A percentile compares a stretch with the other conserved stretches of the same genome.
phyloP scores from a whole-genome alignment of 495 filamentous ascomycete genomes.

The Ramalina intermedia region DNA sequence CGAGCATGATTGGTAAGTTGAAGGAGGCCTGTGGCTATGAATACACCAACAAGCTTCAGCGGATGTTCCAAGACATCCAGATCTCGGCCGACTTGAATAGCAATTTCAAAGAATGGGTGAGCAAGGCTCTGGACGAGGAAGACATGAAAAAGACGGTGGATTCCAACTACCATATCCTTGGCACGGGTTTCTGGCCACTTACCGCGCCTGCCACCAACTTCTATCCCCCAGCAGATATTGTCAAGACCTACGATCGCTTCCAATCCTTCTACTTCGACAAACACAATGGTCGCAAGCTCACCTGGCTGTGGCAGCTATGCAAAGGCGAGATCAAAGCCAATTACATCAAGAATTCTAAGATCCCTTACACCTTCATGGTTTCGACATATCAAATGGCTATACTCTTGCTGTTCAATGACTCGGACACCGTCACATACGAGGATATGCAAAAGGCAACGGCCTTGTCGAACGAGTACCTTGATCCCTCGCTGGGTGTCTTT shows the following conservation, averaged over 20 bases:
- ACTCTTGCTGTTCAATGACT: constrained; percentile 88
- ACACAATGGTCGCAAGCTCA: constrained; percentile 89
- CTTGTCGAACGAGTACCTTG: constrained; percentile 63
- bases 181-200: constrained; percentile 96
- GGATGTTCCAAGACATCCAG: constrained; percentile 99
- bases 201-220: constrained; percentile 73
- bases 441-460: constrained; percentile 72
- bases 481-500: constrained; percentile 69
- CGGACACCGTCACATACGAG: constrained; percentile 69
- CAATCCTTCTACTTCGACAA: constrained; percentile 86
- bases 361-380: constrained; percentile 92
- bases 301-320: constrained; percentile 96
- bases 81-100: constrained; percentile 93
- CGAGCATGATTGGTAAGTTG: constrained; percentile 97
- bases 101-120: constrained; percentile 59
- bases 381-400: constrained; percentile 97
- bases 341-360: constrained; percentile 76
- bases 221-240: constrained; percentile 69
- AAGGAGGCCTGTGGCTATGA: constrained; percentile 98
- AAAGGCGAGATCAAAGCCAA: constrained; percentile 90
- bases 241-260: constrained; percentile 78
- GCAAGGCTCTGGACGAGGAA: constrained; percentile 45
- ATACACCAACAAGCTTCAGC: constrained; percentile 97
- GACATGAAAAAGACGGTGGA: constrained; percentile 51
- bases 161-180: constrained; percentile 72